A percentile compares a stretch with the other conserved stretches of the same genome.
Conservation (phyloP, 345 rosid species). For the Zanthoxylum bungeanum region DNA sequence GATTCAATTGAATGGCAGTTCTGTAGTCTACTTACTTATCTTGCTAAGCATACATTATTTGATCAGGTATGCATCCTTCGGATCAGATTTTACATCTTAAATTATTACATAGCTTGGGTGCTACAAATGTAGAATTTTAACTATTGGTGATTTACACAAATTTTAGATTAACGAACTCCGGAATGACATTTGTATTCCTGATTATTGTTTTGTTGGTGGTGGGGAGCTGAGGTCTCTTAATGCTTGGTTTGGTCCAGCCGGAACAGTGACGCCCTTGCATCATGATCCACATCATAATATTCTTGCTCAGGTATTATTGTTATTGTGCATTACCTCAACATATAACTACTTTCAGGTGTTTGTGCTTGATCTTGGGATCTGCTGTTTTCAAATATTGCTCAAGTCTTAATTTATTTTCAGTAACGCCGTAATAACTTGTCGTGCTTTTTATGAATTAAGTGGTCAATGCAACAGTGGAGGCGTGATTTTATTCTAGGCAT, state of each 20-base stretch:
- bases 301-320: conserved; percentile 73
- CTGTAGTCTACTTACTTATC: conserved; percentile 63
- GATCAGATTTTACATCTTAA: not conserved
- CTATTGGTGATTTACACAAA: conserved; percentile 16
- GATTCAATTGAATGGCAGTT: conserved; percentile 44
- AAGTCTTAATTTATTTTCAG: not conserved
- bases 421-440: not conserved
- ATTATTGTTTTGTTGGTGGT: conserved; percentile 93
- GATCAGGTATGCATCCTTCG: conserved; percentile 59
- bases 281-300: conserved; percentile 99
- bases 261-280: conserved; percentile 94
- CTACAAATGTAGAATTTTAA: conserved; percentile 16
- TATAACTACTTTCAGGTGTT: not conserved
- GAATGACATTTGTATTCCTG: conserved; percentile 83
- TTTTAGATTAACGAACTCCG: conserved; percentile 79
- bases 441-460: not conserved
- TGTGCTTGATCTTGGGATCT: not conserved
- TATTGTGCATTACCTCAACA: not conserved
- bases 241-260: conserved; percentile 98
- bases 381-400: not conserved
- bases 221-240: conserved; percentile 84
- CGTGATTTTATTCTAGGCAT: too few relatives aligned
- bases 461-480: too few relatives aligned
- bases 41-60: conserved; percentile 94
- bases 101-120: not conserved